A percentile compares a stretch with the other conserved stretches of the same genome.
phyloP scores from a whole-genome alignment of 2,329 filamentous ascomycete species.

The Penicillium digitatum region DNA sequence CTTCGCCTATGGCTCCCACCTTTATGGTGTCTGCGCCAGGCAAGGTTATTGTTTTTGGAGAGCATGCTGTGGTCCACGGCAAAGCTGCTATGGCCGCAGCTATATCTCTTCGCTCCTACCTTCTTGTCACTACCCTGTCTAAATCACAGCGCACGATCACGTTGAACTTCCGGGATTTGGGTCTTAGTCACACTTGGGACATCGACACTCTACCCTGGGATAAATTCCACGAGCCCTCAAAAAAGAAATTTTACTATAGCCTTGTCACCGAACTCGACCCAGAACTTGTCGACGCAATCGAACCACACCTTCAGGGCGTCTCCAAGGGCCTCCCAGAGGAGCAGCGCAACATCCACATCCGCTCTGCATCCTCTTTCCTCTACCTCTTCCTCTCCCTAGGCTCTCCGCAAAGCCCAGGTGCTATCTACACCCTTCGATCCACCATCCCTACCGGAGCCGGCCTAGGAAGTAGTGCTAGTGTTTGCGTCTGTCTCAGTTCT shows the following conservation, averaged over 20 bases:
- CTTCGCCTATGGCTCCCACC: conserved; percentile 67
- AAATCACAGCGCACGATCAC: conserved; percentile 87
- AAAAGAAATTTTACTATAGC: conserved; percentile 95
- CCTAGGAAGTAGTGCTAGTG: conserved; percentile 88
- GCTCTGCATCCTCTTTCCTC: conserved; percentile 78
- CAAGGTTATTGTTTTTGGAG: conserved; percentile 97
- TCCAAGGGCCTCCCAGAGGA: conserved; percentile 64
- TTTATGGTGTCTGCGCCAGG: conserved; percentile 98
- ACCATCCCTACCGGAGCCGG: conserved; percentile 91
- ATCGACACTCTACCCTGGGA: conserved; percentile 89
- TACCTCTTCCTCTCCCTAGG: conserved; percentile 90
- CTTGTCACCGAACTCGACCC: conserved; percentile 77
- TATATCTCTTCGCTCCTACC: conserved; percentile 91
- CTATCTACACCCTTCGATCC: conserved; percentile 84
- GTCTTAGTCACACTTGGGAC: conserved; percentile 85
- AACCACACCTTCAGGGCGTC: conserved; percentile 71
- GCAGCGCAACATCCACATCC: conserved; percentile 76
- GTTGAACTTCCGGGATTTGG: conserved; percentile 85
- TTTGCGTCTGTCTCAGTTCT: conserved; percentile 80
- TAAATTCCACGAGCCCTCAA: conserved; percentile 70
- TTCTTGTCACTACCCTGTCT: conserved; percentile 89
- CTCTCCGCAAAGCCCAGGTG: conserved; percentile 71
- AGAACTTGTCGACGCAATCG: conserved; percentile 74
- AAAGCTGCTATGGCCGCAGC: conserved; percentile 95
- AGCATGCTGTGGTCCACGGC: conserved; percentile 96